Conservation (phyloP, 225 moss, liverwort and hornwort genomes). For the Marchantia paleacea region DNA sequence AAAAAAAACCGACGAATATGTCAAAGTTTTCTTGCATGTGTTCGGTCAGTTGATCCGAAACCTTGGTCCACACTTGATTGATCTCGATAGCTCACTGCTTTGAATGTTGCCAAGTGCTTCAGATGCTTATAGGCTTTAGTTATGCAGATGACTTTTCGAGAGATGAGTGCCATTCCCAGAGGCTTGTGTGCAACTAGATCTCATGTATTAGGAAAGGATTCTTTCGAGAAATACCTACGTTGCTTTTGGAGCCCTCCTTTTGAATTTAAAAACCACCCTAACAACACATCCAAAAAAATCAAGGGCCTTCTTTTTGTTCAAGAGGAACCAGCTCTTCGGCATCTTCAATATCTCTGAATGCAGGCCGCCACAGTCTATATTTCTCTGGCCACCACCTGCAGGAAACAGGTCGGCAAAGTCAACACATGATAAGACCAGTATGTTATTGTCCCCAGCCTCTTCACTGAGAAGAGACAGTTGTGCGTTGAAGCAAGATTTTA, state of each 20-base stretch:
- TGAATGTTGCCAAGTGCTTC: background rate
- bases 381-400: constrained; percentile 68
- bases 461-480: background rate
- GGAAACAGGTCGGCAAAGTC: background rate
- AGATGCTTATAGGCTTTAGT: no score
- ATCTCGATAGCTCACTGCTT: background rate
- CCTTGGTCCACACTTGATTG: background rate
- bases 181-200: background rate
- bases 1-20: background rate
- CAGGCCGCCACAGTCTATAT: constrained; percentile 56
- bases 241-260: background rate
- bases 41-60: background rate
- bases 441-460: background rate
- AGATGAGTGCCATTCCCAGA: background rate
- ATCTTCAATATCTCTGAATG: constrained; percentile 43
- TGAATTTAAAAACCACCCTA: background rate
- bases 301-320: constrained; percentile 45
- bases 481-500: no score
- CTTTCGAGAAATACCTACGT: background rate
- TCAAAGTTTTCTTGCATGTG: background rate
- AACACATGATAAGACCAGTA: background rate
- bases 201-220: background rate
- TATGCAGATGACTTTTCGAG: background rate
- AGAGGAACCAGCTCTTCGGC: constrained; percentile 44
- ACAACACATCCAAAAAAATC: background rate